Percentiles rank a stretch among this genome's conserved stretches.
Evolutionary conservation across 306 rosid species (phyloP).

Genomic region (Lathyrus oleraceus): DNA sequence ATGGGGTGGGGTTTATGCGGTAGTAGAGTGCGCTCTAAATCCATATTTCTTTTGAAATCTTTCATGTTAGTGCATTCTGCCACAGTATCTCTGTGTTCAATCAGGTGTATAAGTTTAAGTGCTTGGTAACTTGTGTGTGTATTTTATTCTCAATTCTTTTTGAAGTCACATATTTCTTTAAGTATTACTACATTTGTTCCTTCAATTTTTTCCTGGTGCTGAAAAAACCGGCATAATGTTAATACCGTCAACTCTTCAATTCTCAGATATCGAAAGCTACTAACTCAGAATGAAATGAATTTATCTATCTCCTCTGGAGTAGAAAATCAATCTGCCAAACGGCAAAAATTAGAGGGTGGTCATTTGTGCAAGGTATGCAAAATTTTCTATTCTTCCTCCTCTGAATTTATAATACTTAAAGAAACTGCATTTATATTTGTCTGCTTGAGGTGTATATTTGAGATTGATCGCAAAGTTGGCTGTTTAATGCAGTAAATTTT

Average conservation of each 20-base stretch:
- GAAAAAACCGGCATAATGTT: conserved; percentile 12
- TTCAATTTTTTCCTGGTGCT: conserved; percentile 5
- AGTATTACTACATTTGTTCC: conserved; percentile 21
- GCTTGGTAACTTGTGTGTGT: background rate
- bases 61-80: conserved; percentile 16
- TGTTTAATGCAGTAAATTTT: background rate
- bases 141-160: conserved; percentile 23
- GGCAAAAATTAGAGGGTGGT: conserved; percentile 93
- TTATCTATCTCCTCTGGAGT: conserved; percentile 59
- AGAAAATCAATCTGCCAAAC: conserved; percentile 84
- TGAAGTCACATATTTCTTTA: conserved; percentile 4
- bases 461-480: conserved; percentile 19
- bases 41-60: conserved; percentile 22
- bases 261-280: conserved; percentile 66
- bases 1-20: background rate
- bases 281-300: conserved; percentile 54
- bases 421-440: conserved; percentile 31
- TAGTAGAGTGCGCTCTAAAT: conserved; percentile 6
- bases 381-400: conserved; percentile 29
- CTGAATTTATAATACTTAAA: conserved; percentile 14
- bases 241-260: conserved; percentile 23
- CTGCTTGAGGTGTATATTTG: conserved; percentile 14
- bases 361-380: conserved; percentile 67
- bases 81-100: background rate
- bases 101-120: background rate